Base-by-base conservation (phyloP, 208 protist species). In the Crithidia thermophila region DNA sequence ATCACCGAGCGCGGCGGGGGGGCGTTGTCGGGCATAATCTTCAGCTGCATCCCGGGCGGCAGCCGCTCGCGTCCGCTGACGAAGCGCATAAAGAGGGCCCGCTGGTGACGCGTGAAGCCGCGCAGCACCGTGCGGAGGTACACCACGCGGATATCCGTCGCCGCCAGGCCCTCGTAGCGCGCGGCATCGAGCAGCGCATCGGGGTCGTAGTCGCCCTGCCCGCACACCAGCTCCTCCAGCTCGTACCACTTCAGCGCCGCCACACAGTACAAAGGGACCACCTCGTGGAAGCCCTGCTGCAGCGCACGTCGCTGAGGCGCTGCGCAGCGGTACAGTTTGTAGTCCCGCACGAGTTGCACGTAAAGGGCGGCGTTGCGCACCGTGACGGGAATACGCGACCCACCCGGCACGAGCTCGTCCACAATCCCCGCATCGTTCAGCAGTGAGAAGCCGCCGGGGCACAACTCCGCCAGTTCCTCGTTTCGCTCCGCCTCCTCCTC, bases 171-270 rank as follows among this genome's bases (percentile, higher is more conserved):
- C 33, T 98, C 90, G 74, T 97, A 96, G 39, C 77, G 82, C 2
- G 92, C 93, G 46, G 79, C 50, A 56, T 90, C 82, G 13, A 97
- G 67, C 18, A 98, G 78, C n/a, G 68, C 74, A 55, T 96, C 85
- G 4, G 94, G 69, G 80, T 98, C 86, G 79, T 98, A 95, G 74
- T 95, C 89, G 13, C 85, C 85, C 60, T 81, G 75, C 3, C 96
- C 96, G 73, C 93, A 98, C 8, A 98, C 89, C 6, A 94, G 52
- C 47, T 84, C 77, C 75, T 98, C 94, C 21, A 98, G 74, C 73
- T 98, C 92, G 50, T 88, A 85, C 90, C 93, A 97, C 72, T 94
- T 92, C 45, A 97, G 79, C 4, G 85, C 51, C 20, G 74, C 69
- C 4, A 98, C 76, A 9, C 64, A 73, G 55, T 56, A 68, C 10